phyloP scores from a whole-genome alignment of 441 rosid genomes.

The Jatropha multifida region DNA sequence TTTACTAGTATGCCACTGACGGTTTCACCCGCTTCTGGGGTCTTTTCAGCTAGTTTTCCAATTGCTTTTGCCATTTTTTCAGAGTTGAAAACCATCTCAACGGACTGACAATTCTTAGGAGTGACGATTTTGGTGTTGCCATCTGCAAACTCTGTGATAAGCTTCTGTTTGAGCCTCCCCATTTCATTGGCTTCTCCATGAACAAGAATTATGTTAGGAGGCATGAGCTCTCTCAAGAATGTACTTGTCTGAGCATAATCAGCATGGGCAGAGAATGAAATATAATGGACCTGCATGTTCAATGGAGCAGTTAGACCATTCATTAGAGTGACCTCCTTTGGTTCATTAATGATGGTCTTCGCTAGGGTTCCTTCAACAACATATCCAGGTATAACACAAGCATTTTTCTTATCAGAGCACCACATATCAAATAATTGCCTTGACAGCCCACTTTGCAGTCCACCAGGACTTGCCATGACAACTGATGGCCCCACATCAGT shows the following conservation, averaged over 20 bases:
- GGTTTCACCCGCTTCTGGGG: conserved; percentile 72
- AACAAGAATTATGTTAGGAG: conserved; percentile 90
- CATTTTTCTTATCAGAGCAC: conserved; percentile 84
- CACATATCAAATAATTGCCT: conserved; percentile 84
- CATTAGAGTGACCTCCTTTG: conserved; percentile 90
- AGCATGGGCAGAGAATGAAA: conserved; percentile 92
- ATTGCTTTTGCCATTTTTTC: conserved; percentile 93
- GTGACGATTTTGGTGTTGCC: conserved; percentile 76
- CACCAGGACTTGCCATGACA: conserved; percentile 93
- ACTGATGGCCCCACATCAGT: conserved; percentile 85
- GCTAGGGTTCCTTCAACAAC: conserved; percentile 80
- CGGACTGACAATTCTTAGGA: conserved; percentile 90
- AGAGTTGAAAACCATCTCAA: conserved; percentile 77
- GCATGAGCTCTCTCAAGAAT: conserved; percentile 84
- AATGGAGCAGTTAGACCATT: conserved; percentile 87
- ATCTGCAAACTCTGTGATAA: conserved; percentile 65
- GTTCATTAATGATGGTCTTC: conserved; percentile 78
- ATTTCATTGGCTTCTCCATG: conserved; percentile 92
- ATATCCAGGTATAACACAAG: conserved; percentile 83
- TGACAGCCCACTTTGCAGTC: conserved; percentile 87
- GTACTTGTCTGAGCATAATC: conserved; percentile 94
- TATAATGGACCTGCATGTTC: conserved; percentile 87
- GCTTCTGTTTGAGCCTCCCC: conserved; percentile 92
- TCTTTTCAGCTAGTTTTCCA: conserved; percentile 75
- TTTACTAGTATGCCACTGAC: conserved; percentile 81